These are phyloP conservation scores for Castanea sativa DNA, from an alignment of 306 rosid species.

Conservation along the genomic window DNA sequence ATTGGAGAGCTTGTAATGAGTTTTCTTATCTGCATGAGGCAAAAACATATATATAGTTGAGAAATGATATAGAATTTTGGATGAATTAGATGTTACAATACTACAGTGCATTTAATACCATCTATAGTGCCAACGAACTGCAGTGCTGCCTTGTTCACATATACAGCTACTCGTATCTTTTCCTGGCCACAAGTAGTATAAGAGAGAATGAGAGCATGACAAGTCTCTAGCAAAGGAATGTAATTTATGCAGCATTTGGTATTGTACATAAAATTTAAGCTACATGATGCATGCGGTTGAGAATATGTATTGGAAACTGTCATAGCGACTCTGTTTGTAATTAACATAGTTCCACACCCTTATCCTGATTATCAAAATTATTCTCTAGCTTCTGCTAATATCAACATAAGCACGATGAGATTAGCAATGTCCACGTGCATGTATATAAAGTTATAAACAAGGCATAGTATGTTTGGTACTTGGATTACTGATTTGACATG, in stretches of 20 bases:
- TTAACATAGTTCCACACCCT: neutral
- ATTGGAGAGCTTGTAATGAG: slow-evolving; percentile 37
- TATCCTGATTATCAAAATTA: neutral
- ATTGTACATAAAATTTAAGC: neutral
- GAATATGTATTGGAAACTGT: neutral
- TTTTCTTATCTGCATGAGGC: slow-evolving; percentile 41
- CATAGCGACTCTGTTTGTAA: neutral
- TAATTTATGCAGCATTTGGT: slow-evolving; percentile 19
- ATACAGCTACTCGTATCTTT: slow-evolving; percentile 65
- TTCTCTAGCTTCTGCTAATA: no score
- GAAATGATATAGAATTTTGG: neutral
- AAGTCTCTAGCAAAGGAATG: slow-evolving; percentile 6
- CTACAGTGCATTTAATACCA: slow-evolving; percentile 37
- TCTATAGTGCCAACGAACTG: slow-evolving; percentile 69
- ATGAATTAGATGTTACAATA: neutral
- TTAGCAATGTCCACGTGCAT: no score
- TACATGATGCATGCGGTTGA: neutral
- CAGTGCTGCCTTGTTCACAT: slow-evolving; percentile 78
- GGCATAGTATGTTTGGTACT: no score
- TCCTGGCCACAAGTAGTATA: slow-evolving; percentile 49
- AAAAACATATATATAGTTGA: neutral
- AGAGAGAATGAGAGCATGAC: slow-evolving; percentile 16
- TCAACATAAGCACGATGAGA: no score
- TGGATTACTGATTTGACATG: no score
- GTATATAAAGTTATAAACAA: no score